Percentiles rank a stretch among this genome's conserved stretches.
phyloP scores from a whole-genome alignment of 225 moss, liverwort and hornwort species.

The Lunularia cruciata region DNA sequence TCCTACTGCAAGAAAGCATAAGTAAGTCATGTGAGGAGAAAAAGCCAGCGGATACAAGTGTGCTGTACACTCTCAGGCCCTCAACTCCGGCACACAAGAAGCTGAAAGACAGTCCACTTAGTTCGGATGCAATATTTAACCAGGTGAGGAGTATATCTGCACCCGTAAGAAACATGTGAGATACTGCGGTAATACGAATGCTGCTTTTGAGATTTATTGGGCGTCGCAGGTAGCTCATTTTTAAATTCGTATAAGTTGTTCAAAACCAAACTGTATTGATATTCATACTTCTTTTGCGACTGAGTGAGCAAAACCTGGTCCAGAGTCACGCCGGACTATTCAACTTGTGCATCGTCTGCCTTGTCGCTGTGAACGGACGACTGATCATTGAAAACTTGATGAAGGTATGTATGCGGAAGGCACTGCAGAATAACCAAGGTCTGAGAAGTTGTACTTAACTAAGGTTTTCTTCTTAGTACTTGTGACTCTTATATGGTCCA shows the following conservation, averaged over 20 bases:
- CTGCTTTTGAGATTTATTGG: no score
- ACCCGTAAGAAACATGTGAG: no score
- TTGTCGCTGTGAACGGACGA: constrained; percentile 77
- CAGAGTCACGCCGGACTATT: constrained; percentile 96
- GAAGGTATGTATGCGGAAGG: constrained; percentile 55
- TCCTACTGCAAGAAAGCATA: constrained; percentile 39
- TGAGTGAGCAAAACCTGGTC: constrained; percentile 11
- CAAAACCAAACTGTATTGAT: not conserved
- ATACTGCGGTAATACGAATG: no score
- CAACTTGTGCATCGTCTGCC: constrained; percentile 82
- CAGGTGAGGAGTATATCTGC: constrained; percentile 43
- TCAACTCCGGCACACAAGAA: constrained; percentile 66
- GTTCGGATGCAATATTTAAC: constrained; percentile 84
- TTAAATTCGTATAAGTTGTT: no score
- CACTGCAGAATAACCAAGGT: not conserved
- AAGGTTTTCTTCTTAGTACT: not conserved
- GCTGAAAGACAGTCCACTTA: constrained; percentile 81
- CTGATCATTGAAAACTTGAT: constrained; percentile 90
- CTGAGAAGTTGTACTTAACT: not conserved
- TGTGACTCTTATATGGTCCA: no score
- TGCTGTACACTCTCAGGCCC: constrained; percentile 38
- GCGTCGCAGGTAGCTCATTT: no score
- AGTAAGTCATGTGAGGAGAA: constrained; percentile 27
- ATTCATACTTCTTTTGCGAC: no score
- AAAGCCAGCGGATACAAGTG: constrained; percentile 21